A percentile compares a stretch with the other conserved stretches of the same genome.
Evolutionary conservation across 2,329 filamentous ascomycete genomes (phyloP).

Genomic region (Juglanconis oblonga): DNA sequence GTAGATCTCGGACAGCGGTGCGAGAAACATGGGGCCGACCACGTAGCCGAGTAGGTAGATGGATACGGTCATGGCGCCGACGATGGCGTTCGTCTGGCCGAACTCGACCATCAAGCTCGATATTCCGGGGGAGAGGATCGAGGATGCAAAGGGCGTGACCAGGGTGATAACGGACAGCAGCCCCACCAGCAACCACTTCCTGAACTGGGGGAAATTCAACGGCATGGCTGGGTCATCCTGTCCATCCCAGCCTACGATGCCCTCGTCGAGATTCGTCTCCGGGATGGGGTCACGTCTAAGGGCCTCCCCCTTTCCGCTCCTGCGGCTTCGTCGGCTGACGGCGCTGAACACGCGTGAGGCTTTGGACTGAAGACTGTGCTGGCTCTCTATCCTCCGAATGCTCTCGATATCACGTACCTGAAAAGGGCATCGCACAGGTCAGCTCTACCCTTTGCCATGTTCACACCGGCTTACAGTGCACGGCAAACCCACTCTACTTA

Average conservation of each 20-base stretch:
- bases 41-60: constrained; percentile 61
- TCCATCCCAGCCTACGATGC: constrained; percentile 59
- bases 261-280: constrained; percentile 46
- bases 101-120: constrained; percentile 43
- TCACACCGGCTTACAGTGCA: background rate
- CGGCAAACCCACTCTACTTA: constrained; percentile 22
- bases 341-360: constrained; percentile 27
- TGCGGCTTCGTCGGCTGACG: constrained; percentile 25
- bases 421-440: background rate
- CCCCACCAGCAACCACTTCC: constrained; percentile 57
- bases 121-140: constrained; percentile 54
- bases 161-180: constrained; percentile 61
- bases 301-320: constrained; percentile 22
- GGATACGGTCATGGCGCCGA: constrained; percentile 54
- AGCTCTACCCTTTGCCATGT: background rate
- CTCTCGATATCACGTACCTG: constrained; percentile 19
- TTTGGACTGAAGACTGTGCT: constrained; percentile 23
- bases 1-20: constrained; percentile 62
- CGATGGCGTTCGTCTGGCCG: constrained; percentile 35
- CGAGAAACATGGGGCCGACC: constrained; percentile 55
- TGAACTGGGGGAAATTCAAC: constrained; percentile 51
- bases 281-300: constrained; percentile 39
- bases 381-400: constrained; percentile 21
- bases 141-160: constrained; percentile 63
- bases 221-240: constrained; percentile 57